Base-by-base conservation (phyloP, 306 rosid genomes). In the Dalbergia oliveri region DNA sequence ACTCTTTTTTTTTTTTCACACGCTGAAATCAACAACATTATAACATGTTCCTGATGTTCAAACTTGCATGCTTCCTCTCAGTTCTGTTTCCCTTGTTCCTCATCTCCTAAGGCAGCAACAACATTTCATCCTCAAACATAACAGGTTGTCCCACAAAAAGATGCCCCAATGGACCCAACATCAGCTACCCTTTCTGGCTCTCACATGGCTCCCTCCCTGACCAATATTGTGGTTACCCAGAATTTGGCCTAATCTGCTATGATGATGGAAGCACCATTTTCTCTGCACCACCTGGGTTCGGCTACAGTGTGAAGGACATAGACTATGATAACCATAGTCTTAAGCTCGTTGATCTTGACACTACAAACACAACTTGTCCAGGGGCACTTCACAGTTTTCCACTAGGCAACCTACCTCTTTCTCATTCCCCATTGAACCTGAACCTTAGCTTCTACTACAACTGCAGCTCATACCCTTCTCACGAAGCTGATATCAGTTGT, bases 361-460 rank as follows among this genome's bases (percentile, higher is more conserved):
- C 79, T 8, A 37, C 4, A 34, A 77, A 79, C 80, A 11, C 60
- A 19, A 50, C 77, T 1, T 86, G 89, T 82, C 89, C 89, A 3
- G 79, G 84, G 66, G 82, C 87, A 71, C 44, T 60, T 31, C 89
- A 82, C 61, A 9, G 6, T 0, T 49, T 86, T 59, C 83, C 89
- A 34, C 0, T 82, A 2, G 80, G 65, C 0, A 82, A 43, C 37
- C 73, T 79, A 4, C 89, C 86, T 0, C 79, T 86, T 44, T 67
- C 84, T 43, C 81, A 74, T 9, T 82, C 84, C 16, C 65, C 82
- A 0, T 59, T 79, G 16, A 66, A 79, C 62, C 44, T 41, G 59
- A 75, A 86, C 80, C 84, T 86, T 19, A 70, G 63, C 78, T 82
- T 79, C 41, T 35, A 86, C 73, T 82, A 75, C 56, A 86, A 86